Evolutionary conservation across 169 alveolate species (phyloP).

Genomic region (Theileria sp.): DNA sequence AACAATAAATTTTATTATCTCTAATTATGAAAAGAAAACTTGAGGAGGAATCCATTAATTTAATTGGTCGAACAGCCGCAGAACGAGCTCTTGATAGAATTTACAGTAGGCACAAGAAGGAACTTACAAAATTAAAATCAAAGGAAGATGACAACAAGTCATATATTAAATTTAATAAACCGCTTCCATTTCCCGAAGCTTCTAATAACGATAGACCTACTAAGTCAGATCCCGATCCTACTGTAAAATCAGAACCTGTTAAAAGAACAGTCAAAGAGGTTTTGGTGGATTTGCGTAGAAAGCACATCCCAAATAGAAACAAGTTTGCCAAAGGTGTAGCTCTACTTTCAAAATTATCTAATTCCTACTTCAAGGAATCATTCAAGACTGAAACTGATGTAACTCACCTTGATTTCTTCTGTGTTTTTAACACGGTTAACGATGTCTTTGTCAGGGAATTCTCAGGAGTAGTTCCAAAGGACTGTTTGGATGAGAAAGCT

Average conservation of each 20-base stretch:
- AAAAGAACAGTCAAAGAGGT: conserved; percentile 38
- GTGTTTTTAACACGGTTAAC: conserved; percentile 17
- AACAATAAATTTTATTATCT: not conserved
- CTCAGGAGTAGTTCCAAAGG: conserved; percentile 55
- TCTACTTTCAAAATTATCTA: conserved; percentile 35
- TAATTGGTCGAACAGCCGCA: conserved; percentile 76
- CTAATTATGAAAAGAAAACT: conserved; percentile 43
- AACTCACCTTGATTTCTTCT: conserved; percentile 16
- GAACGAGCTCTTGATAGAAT: conserved; percentile 74
- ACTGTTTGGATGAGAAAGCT: conserved; percentile 35
- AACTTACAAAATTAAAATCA: conserved; percentile 13
- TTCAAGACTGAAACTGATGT: conserved; percentile 38
- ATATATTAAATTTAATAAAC: conserved; percentile 11
- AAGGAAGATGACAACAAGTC: not conserved
- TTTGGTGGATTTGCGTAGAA: conserved; percentile 34
- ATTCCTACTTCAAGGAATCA: conserved; percentile 29
- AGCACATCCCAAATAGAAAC: conserved; percentile 34
- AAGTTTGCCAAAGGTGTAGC: conserved; percentile 42
- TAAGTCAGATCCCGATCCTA: conserved; percentile 2
- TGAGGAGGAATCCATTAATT: conserved; percentile 63
- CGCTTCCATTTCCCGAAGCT: conserved; percentile 31
- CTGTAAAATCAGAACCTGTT: not conserved
- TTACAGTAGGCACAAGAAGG: conserved; percentile 68
- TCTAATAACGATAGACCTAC: not conserved
- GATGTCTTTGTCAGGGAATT: conserved; percentile 35